These are phyloP conservation scores for Globisporangium nodosum DNA, from an alignment of 352 stramenopile genomes.

Conservation along the genomic window DNA sequence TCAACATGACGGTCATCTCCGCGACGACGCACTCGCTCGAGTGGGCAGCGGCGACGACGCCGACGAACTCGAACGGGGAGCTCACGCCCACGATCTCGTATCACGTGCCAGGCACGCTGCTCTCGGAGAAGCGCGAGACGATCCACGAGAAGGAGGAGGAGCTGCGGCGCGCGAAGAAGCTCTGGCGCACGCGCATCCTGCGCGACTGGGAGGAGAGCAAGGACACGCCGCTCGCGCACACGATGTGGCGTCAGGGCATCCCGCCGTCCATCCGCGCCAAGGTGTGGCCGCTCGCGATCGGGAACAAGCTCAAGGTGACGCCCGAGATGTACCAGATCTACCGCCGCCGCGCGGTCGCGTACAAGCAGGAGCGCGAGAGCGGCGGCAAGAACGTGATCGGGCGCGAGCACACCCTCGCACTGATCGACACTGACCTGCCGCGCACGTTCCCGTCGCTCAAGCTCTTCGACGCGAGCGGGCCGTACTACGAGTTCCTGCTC, in stretches of 20 bases:
- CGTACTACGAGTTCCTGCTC: slow-evolving; percentile 70
- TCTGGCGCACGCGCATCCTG: slow-evolving; percentile 77
- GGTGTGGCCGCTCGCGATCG: slow-evolving; percentile 83
- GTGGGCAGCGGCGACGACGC: slow-evolving; percentile 7
- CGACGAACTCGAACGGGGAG: slow-evolving; percentile 7
- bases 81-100: slow-evolving; percentile 5
- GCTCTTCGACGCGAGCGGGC: slow-evolving; percentile 68
- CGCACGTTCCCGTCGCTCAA: slow-evolving; percentile 81
- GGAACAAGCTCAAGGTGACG: slow-evolving; percentile 83
- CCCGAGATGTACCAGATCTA: slow-evolving; percentile 87
- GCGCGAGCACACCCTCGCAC: slow-evolving; percentile 66
- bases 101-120: background rate
- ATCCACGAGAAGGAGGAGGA: slow-evolving; percentile 82
- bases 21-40: slow-evolving; percentile 4
- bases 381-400: slow-evolving; percentile 38
- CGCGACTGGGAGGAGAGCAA: slow-evolving; percentile 74
- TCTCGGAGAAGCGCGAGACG: slow-evolving; percentile 23
- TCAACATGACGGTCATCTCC: slow-evolving; percentile 12
- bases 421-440: slow-evolving; percentile 86
- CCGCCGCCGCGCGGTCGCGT: slow-evolving; percentile 43
- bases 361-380: slow-evolving; percentile 42
- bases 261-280: slow-evolving; percentile 72
- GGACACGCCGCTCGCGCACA: slow-evolving; percentile 65
- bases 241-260: slow-evolving; percentile 79
- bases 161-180: slow-evolving; percentile 72